Conservation (phyloP, 108 stramenopile species). For the Hondaea fermentalgiana region DNA sequence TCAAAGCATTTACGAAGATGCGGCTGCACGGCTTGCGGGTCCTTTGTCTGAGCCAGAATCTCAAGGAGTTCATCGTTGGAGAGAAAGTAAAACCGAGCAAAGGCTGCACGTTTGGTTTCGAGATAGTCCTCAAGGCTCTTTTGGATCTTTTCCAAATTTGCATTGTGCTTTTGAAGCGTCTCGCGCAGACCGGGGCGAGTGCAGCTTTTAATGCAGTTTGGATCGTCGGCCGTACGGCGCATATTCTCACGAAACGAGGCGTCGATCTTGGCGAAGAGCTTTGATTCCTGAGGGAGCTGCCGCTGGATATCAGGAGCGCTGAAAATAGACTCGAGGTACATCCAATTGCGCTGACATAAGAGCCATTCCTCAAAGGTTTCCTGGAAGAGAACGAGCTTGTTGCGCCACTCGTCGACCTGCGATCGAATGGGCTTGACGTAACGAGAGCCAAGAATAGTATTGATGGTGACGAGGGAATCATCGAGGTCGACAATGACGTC, state of each 20-base stretch:
- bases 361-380: constrained; percentile 46
- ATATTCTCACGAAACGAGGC: constrained; percentile 34
- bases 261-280: constrained; percentile 39
- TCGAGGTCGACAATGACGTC: constrained; percentile 39
- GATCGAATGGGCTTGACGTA: constrained; percentile 38
- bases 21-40: constrained; percentile 40
- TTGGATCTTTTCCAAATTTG: constrained; percentile 37
- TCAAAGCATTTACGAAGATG: constrained; percentile 46
- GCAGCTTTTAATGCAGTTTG: constrained; percentile 38
- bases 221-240: constrained; percentile 29
- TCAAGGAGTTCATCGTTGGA: constrained; percentile 41
- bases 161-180: constrained; percentile 25
- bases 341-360: constrained; percentile 43
- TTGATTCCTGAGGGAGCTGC: constrained; percentile 38
- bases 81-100: constrained; percentile 46
- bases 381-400: constrained; percentile 30
- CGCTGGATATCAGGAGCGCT: constrained; percentile 42
- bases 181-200: constrained; percentile 32
- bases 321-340: constrained; percentile 46
- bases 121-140: constrained; percentile 49
- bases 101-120: constrained; percentile 33
- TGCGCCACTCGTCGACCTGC: constrained; percentile 25
- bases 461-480: constrained; percentile 39
- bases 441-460: constrained; percentile 35
- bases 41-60: constrained; percentile 21